These are phyloP conservation scores for Saccharomyces hybrid DNA, from an alignment of 1,139 yeast genomes.

Conservation along the genomic window DNA sequence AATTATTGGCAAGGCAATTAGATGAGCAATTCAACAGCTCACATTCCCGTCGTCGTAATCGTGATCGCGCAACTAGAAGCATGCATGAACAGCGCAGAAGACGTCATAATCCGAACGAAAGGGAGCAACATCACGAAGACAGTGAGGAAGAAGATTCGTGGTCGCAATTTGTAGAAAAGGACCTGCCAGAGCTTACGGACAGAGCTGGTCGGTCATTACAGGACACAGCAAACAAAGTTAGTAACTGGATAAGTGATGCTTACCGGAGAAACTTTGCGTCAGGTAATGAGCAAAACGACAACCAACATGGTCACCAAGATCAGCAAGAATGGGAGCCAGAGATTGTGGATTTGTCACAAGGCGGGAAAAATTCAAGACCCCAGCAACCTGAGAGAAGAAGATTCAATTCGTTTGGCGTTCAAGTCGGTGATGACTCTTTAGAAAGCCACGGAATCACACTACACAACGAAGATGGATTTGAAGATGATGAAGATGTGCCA, in stretches of 20 bases:
- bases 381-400: constrained; percentile 29
- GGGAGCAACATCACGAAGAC: constrained; percentile 30
- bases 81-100: constrained; percentile 21
- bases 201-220: constrained; percentile 70
- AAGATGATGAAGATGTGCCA: constrained; percentile 36
- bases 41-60: constrained; percentile 10
- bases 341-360: background rate
- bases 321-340: constrained; percentile 7
- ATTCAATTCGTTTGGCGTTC: constrained; percentile 31
- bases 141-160: constrained; percentile 45
- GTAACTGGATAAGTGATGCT: constrained; percentile 74
- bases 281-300: constrained; percentile 19
- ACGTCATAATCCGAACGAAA: constrained; percentile 14
- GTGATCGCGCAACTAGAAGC: constrained; percentile 7
- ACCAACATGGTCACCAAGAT: constrained; percentile 13
- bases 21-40: constrained; percentile 56
- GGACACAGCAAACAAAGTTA: constrained; percentile 74
- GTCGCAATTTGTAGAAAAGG: constrained; percentile 56
- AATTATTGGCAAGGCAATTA: constrained; percentile 69
- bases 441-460: constrained; percentile 53
- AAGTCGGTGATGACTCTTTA: constrained; percentile 44
- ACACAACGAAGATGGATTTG: constrained; percentile 39
- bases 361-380: constrained; percentile 1
- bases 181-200: constrained; percentile 59
- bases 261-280: constrained; percentile 29